Conservation (phyloP, 192 early-diverging fungal species). For the Mortierella hygrophila region DNA sequence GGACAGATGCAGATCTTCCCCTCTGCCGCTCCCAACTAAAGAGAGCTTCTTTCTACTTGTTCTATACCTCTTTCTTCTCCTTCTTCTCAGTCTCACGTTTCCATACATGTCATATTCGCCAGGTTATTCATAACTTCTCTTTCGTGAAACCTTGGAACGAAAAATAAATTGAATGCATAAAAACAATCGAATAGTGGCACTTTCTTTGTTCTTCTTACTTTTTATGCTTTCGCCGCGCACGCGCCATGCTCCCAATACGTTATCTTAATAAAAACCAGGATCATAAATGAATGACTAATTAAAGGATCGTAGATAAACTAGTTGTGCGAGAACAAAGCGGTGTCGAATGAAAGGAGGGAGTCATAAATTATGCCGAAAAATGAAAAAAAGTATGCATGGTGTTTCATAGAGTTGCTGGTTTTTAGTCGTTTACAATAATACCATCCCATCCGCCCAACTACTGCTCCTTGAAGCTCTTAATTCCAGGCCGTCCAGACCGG, state of each 20-base stretch:
- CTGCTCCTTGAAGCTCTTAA: slow-evolving; percentile 33
- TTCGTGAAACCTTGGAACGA: too few species aligned
- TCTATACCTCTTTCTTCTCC: too few species aligned
- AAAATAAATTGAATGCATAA: too few species aligned
- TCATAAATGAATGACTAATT: too few species aligned
- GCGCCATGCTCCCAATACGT: too few species aligned
- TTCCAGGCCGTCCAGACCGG: slow-evolving; percentile 20
- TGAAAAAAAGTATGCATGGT: neutral
- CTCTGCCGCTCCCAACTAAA: neutral
- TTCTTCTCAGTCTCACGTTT: neutral
- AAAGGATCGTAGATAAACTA: too few species aligned
- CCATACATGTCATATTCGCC: neutral
- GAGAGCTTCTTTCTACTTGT: neutral
- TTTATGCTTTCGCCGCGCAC: too few species aligned
- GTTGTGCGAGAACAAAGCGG: neutral
- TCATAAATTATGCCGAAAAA: neutral
- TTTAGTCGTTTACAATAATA: neutral
- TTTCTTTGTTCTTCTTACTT: too few species aligned
- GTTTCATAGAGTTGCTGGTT: neutral
- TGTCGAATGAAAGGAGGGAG: neutral
- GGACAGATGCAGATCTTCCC: slow-evolving; percentile 15
- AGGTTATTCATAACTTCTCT: too few species aligned
- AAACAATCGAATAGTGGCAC: too few species aligned
- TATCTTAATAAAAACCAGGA: too few species aligned
- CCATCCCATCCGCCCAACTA: neutral